Conservation (phyloP, 2,329 filamentous ascomycete genomes). For the Phialophora tarda region DNA sequence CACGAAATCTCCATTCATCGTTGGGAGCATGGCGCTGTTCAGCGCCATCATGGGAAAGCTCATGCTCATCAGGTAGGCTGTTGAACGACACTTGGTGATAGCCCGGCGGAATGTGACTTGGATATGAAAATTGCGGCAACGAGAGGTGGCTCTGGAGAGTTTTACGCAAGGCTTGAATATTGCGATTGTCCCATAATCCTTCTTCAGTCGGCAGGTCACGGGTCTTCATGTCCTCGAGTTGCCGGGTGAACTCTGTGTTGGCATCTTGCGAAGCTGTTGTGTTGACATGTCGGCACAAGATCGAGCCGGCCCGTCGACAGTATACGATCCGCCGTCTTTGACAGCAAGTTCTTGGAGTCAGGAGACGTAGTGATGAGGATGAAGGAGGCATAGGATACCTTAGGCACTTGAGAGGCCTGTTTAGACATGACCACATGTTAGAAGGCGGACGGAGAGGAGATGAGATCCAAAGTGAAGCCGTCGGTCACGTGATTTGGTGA, state of each 20-base stretch:
- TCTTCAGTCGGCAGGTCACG: conserved; percentile 13
- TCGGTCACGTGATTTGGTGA: conserved; percentile 3
- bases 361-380: not conserved
- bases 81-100: conserved; percentile 89
- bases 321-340: not conserved
- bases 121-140: conserved; percentile 26
- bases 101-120: conserved; percentile 58
- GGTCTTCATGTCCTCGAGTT: conserved; percentile 21
- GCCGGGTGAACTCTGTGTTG: conserved; percentile 8
- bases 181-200: conserved; percentile 12
- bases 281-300: not conserved
- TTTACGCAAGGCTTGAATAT: conserved; percentile 16
- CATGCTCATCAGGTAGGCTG: conserved; percentile 64
- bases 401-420: not conserved
- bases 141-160: conserved; percentile 23
- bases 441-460: not conserved
- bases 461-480: not conserved
- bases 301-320: not conserved
- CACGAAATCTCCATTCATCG: conserved; percentile 70
- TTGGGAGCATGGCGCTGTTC: conserved; percentile 78
- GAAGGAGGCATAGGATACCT: not conserved
- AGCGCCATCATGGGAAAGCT: conserved; percentile 79
- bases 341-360: not conserved
- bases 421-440: not conserved
- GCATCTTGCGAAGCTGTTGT: conserved; percentile 2